phyloP scores from a whole-genome alignment of 2,329 filamentous ascomycete genomes.

The Piedraia hortae region DNA sequence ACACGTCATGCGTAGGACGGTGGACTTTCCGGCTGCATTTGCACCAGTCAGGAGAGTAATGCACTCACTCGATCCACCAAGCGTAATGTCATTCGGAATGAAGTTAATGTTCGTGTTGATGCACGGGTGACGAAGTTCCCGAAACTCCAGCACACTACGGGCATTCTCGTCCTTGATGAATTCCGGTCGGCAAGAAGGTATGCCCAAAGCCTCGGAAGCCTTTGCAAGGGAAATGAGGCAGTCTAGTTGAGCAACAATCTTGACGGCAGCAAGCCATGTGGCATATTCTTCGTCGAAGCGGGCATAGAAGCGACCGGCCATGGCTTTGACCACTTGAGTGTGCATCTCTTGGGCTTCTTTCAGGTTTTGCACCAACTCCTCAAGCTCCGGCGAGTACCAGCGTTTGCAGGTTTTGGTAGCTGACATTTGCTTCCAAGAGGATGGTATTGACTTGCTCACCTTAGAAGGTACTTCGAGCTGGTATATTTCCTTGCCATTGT shows the following conservation, averaged over 20 bases:
- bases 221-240: conserved; percentile 83
- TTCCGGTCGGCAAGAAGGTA: conserved; percentile 65
- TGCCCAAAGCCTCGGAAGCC: conserved; percentile 55
- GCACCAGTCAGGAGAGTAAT: conserved; percentile 84
- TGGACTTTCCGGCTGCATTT: conserved; percentile 93
- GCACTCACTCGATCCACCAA: conserved; percentile 57
- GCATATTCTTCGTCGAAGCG: conserved; percentile 72
- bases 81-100: conserved; percentile 76
- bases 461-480: conserved; percentile 75
- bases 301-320: conserved; percentile 54
- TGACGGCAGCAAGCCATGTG: conserved; percentile 69
- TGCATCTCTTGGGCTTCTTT: conserved; percentile 91
- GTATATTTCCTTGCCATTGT: conserved; percentile 91
- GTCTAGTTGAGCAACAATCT: conserved; percentile 73
- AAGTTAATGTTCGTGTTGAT: conserved; percentile 78
- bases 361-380: conserved; percentile 53
- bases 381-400: conserved; percentile 73
- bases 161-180: conserved; percentile 49
- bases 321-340: conserved; percentile 67
- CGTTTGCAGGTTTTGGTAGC: conserved; percentile 72
- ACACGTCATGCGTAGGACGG: conserved; percentile 86
- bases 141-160: conserved; percentile 68
- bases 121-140: conserved; percentile 80
- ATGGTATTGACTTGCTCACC: conserved; percentile 46
- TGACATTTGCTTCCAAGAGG: conserved; percentile 87